Conservation (phyloP, 2,329 filamentous ascomycete species). For the Arthrobotrys entomopaga region DNA sequence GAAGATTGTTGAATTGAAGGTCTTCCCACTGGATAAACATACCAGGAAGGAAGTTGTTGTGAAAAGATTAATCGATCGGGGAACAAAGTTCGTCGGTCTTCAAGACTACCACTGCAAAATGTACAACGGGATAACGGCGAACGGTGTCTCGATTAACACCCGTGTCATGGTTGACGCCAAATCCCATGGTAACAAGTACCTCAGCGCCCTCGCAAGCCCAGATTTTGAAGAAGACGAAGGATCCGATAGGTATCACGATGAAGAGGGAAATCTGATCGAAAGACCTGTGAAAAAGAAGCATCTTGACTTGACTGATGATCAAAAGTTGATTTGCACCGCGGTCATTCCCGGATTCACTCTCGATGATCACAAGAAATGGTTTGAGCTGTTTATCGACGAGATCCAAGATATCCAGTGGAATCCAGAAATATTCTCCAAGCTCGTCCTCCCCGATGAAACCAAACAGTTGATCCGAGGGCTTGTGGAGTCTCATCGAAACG, state of each 20-base stretch:
- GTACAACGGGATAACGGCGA: conserved; percentile 78
- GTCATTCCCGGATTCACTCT: conserved; percentile 32
- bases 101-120: conserved; percentile 83
- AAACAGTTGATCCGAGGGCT: conserved; percentile 63
- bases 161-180: conserved; percentile 88
- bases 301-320: conserved; percentile 36
- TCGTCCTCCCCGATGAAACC: conserved; percentile 59
- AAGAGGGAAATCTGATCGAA: not conserved
- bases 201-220: conserved; percentile 8
- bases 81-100: conserved; percentile 84
- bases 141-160: conserved; percentile 78
- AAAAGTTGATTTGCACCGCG: conserved; percentile 37
- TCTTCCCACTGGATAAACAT: conserved; percentile 77
- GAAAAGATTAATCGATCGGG: conserved; percentile 77
- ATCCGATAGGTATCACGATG: conserved; percentile 8
- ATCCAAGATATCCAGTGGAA: conserved; percentile 61
- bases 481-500: conserved; percentile 63
- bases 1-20: conserved; percentile 82
- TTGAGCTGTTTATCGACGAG: conserved; percentile 58
- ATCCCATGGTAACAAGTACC: conserved; percentile 70
- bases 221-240: too few species aligned
- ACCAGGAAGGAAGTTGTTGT: conserved; percentile 74
- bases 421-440: conserved; percentile 59
- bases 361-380: conserved; percentile 61
- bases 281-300: not conserved